These are phyloP conservation scores for Thielaviopsis ethacetica DNA, from an alignment of 2,329 filamentous ascomycete genomes.

Conservation along the genomic window DNA sequence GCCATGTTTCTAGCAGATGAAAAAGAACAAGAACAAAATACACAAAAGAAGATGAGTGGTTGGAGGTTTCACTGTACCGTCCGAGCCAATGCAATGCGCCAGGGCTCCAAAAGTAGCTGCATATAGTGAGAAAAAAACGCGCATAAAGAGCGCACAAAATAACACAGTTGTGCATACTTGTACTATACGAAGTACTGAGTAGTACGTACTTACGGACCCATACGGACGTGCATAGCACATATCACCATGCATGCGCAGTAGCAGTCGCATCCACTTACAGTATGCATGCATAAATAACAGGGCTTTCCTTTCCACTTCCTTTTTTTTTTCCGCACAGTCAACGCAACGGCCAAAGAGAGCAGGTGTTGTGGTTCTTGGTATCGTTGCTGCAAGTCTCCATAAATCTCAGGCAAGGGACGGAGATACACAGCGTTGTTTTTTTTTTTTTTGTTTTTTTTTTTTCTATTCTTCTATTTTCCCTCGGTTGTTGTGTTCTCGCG, in stretches of 20 bases:
- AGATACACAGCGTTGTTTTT: too few relatives aligned
- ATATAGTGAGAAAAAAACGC: too few relatives aligned
- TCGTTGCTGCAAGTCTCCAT: too few relatives aligned
- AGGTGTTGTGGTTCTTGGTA: too few relatives aligned
- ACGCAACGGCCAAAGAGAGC: too few relatives aligned
- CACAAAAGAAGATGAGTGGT: neutral
- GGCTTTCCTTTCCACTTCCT: neutral
- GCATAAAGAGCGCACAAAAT: neutral
- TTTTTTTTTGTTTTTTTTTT: too few relatives aligned
- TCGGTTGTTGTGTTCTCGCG: neutral
- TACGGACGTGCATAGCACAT: neutral
- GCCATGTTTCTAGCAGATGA: too few relatives aligned
- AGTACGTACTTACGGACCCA: neutral
- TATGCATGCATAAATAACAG: neutral
- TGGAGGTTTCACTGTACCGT: neutral
- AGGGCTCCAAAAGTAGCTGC: too few relatives aligned
- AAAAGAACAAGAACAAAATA: neutral
- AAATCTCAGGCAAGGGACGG: too few relatives aligned
- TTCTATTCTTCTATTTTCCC: too few relatives aligned
- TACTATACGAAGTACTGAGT: neutral
- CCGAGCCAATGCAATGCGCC: neutral
- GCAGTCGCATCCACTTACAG: too few relatives aligned
- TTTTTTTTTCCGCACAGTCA: too few relatives aligned
- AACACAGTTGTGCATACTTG: neutral
- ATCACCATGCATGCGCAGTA: neutral